Conservation (phyloP, 495 filamentous ascomycete genomes). For the Parathielavia hyrcaniae region DNA sequence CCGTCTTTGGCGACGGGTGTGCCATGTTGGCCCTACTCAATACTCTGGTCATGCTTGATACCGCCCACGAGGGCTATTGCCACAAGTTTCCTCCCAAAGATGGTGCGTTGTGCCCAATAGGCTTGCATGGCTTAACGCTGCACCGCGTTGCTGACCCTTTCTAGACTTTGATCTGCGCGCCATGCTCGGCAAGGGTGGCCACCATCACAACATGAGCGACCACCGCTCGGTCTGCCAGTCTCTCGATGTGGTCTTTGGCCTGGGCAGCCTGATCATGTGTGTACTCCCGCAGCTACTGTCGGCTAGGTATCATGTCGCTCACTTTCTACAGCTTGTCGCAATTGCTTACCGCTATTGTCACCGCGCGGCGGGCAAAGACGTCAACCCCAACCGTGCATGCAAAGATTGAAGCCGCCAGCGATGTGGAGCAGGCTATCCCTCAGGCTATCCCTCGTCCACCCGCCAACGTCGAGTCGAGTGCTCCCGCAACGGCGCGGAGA, state of each 20-base stretch:
- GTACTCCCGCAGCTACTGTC: background rate
- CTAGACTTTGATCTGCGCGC: constrained; percentile 1
- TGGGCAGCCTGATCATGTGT: constrained; percentile 5
- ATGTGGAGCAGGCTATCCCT: constrained; percentile 8
- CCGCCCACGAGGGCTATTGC: constrained; percentile 12
- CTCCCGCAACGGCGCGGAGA: background rate
- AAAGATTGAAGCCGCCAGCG: background rate
- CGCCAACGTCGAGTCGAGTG: background rate
- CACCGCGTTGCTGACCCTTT: background rate
- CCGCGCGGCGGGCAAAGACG: constrained; percentile 5
- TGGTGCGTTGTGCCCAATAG: background rate
- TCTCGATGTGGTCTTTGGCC: constrained; percentile 3
- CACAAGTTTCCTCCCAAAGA: background rate
- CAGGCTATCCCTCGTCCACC: constrained; percentile 1
- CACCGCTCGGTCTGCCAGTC: constrained; percentile 4
- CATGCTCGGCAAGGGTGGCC: background rate
- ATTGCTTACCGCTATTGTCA: background rate
- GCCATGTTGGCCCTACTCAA: constrained; percentile 20
- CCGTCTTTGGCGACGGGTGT: constrained; percentile 19
- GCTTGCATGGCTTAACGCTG: background rate
- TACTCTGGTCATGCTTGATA: constrained; percentile 15
- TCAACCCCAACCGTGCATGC: background rate
- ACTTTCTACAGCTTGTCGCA: background rate
- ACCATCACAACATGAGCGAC: background rate
- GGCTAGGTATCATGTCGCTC: background rate